Percentiles rank a stretch among this genome's conserved stretches.
Conservation (phyloP, 225 moss, liverwort and hornwort species). For the Sphagnum contortum region DNA sequence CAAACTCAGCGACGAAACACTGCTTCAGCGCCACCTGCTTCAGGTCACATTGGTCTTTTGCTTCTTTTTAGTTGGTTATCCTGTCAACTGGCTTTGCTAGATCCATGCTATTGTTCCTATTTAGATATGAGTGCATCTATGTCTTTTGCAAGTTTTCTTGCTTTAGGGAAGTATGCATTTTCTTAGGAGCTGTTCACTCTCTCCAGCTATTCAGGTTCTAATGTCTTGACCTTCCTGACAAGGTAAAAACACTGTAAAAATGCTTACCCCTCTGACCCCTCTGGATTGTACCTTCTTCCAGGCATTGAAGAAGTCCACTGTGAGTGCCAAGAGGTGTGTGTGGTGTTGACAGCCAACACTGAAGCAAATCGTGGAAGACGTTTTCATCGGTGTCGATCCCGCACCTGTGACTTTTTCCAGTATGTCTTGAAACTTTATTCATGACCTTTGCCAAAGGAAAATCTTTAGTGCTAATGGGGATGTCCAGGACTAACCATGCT, state of each 20-base stretch:
- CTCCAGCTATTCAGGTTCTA: no score
- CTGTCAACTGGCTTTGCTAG: no score
- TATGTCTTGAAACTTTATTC: slow-evolving; percentile 16
- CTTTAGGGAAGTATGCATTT: no score
- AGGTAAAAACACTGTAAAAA: no score
- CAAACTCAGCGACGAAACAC: slow-evolving; percentile 26
- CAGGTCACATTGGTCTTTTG: slow-evolving; percentile 26
- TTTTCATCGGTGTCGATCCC: slow-evolving; percentile 68
- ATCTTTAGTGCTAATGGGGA: background rate
- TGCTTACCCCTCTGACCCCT: background rate
- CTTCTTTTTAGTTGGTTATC: background rate
- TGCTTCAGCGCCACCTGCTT: slow-evolving; percentile 19
- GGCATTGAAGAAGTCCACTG: slow-evolving; percentile 37
- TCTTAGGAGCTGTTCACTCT: no score
- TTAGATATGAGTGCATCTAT: no score
- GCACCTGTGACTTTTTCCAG: slow-evolving; percentile 78
- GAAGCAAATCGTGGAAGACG: slow-evolving; percentile 83
- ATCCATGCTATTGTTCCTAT: no score
- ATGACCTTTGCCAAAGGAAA: background rate
- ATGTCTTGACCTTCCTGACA: no score
- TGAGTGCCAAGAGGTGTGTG: slow-evolving; percentile 47
- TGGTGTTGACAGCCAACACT: slow-evolving; percentile 77
- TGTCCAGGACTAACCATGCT: no score
- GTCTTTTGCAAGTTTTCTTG: no score
- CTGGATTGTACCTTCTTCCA: slow-evolving; percentile 4